phyloP scores from a whole-genome alignment of 1,284 basidiomycete genomes.

The Apiotrichum laibachii region DNA sequence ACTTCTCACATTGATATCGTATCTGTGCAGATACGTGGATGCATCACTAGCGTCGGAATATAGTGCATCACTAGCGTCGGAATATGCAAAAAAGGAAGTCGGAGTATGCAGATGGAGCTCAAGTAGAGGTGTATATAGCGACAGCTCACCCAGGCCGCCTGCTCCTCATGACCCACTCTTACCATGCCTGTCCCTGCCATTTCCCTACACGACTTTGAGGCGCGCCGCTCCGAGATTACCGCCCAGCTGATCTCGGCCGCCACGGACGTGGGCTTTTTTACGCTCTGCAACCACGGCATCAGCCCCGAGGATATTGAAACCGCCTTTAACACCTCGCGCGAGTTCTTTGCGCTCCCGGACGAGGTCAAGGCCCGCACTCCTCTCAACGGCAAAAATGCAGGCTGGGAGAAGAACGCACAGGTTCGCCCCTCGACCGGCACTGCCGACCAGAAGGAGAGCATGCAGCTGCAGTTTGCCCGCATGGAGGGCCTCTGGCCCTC shows the following conservation, averaged over 20 bases:
- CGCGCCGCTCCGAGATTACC: conserved; percentile 30
- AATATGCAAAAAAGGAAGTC: too few relatives aligned
- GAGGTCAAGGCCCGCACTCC: conserved; percentile 19
- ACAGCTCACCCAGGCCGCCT: too few relatives aligned
- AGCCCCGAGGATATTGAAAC: conserved; percentile 11
- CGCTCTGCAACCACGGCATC: conserved; percentile 21
- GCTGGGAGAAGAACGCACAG: conserved; percentile 24
- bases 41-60: too few relatives aligned
- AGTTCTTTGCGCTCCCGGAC: conserved; percentile 18
- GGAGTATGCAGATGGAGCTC: too few relatives aligned
- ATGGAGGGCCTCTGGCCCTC: conserved; percentile 39
- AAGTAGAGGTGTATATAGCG: too few relatives aligned
- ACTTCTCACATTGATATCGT: too few relatives aligned
- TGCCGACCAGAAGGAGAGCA: conserved; percentile 22
- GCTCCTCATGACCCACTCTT: not conserved
- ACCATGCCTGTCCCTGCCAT: conserved; percentile 31
- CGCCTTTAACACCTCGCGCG: conserved; percentile 13
- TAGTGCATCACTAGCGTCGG: too few relatives aligned
- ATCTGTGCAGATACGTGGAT: too few relatives aligned
- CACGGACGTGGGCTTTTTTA: conserved; percentile 34
- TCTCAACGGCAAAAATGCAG: conserved; percentile 20
- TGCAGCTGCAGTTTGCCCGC: conserved; percentile 31
- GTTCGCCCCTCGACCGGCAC: conserved; percentile 20
- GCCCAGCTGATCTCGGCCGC: conserved; percentile 33
- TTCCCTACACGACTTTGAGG: conserved; percentile 36